Evolutionary conservation across 495 filamentous ascomycete genomes (phyloP).

Genomic region (Glutinoglossum americanum): DNA sequence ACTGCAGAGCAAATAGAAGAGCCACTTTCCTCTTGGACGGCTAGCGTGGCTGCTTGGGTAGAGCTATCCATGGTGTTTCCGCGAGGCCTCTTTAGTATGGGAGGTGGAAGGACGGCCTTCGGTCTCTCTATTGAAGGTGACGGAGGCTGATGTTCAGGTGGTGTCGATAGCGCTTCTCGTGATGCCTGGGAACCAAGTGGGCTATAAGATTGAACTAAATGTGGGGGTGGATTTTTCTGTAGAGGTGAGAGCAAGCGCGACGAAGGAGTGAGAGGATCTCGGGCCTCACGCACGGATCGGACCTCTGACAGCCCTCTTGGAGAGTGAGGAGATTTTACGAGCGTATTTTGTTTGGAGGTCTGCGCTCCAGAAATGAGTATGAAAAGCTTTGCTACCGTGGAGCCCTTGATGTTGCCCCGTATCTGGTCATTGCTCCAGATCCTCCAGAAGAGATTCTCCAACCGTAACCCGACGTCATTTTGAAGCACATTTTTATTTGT

Average conservation of each 20-base stretch:
- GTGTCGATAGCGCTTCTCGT: background rate
- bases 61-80: background rate
- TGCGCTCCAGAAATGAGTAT: conserved; percentile 19
- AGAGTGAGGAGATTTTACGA: conserved; percentile 10
- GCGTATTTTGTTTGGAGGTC: conserved; percentile 12
- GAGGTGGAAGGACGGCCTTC: background rate
- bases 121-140: background rate
- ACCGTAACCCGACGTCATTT: conserved; percentile 20
- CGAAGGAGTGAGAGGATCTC: background rate
- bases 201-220: background rate
- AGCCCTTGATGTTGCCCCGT: conserved; percentile 13
- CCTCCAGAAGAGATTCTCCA: conserved; percentile 34
- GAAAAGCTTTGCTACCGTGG: conserved; percentile 22
- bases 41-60: background rate
- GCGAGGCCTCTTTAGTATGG: background rate
- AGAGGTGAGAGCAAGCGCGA: background rate
- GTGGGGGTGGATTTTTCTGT: background rate
- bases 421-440: conserved; percentile 23
- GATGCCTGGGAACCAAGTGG: background rate
- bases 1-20: background rate
- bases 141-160: background rate
- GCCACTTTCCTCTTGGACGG: background rate
- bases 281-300: background rate
- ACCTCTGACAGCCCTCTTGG: conserved; percentile 2
- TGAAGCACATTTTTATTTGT: conserved; percentile 19